Evolutionary conservation across 257 asterid genomes (phyloP), one percentile per base, ranked within the genome.

Genomic region (Solanum acaule): DNA sequence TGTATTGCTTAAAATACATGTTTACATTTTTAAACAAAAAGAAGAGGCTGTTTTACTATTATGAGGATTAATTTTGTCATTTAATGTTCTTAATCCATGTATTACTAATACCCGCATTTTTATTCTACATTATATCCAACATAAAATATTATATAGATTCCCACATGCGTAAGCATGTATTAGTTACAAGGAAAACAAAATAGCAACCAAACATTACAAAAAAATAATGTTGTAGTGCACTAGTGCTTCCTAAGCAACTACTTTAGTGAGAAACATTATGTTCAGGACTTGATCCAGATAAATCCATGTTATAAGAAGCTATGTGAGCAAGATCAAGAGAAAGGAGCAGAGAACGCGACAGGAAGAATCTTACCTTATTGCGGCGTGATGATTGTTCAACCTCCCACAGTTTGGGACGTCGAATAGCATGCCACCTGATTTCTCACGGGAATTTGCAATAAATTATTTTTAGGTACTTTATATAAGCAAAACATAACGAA

Each of bases 391-490:
- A 94, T 89, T 93, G 96, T 90, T 95, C 98, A 79, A 92, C 94
- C 92, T 94, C 94, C 99, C 99, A 97, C 86, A 95, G 95, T 86
- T 87, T 88, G 83, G 99, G 99, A 33, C 96, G 94, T 87, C 99
- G 97, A 91, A 97, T 93, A 88, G 98, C 92, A 93, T 95, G 99
- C 99, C 99, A 97, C 93, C 99, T 97, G 92, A 85, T 93, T 86
- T 82, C 27, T 86, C 88, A 87, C 88, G 91, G 89, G 79, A 90
- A 87, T 75, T 79, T 46, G 63, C 49, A 33, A 18, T 44, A 79
- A 44, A 44, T 44, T 35, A 79, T 27, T 79, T 29, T 44, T 27
- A 79, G 67, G 65, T 44, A 44, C 67, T 27, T 79, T 29, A 44
- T 25, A 42, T 44, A 25, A 27, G 1, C 18, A 70, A 52, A 27